Evolutionary conservation across 768 basidiomycete species (phyloP).

Genomic region (Cubamyces lactineus): DNA sequence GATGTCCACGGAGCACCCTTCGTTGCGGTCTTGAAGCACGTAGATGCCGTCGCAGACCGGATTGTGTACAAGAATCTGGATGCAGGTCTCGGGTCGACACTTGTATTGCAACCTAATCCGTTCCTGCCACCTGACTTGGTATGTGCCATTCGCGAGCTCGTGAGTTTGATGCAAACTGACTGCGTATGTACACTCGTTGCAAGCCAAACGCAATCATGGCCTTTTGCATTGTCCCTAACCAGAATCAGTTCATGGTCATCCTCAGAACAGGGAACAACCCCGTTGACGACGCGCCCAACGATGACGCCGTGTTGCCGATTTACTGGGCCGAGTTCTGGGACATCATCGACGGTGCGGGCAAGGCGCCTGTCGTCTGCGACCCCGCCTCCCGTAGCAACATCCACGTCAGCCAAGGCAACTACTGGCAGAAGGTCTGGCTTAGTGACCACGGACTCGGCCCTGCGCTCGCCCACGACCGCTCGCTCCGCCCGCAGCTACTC

Average conservation of each 20-base stretch:
- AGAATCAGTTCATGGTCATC: slow-evolving; percentile 30
- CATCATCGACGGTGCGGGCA: slow-evolving; percentile 11
- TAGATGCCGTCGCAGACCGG: slow-evolving; percentile 30
- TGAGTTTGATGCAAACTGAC: not conserved
- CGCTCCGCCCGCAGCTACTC: not conserved
- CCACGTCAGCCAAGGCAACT: slow-evolving; percentile 2
- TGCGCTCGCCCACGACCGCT: slow-evolving; percentile 12
- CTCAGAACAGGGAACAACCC: slow-evolving; percentile 13
- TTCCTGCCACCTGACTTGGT: slow-evolving; percentile 1
- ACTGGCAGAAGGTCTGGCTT: slow-evolving; percentile 17
- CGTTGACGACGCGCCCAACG: not conserved
- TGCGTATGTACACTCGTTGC: no score
- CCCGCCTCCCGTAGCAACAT: not conserved
- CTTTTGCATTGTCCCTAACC: slow-evolving; percentile 26
- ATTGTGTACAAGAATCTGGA: slow-evolving; percentile 48
- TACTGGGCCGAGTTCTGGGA: slow-evolving; percentile 26
- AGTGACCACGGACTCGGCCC: slow-evolving; percentile 21
- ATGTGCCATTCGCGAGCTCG: not conserved
- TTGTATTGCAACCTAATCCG: slow-evolving; percentile 37
- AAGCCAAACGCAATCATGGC: slow-evolving; percentile 20
- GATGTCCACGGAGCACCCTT: slow-evolving; percentile 44
- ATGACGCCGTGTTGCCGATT: not conserved
- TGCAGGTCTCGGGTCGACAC: slow-evolving; percentile 40
- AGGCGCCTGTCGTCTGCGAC: slow-evolving; percentile 1
- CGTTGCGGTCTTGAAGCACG: slow-evolving; percentile 46